Conservation (phyloP, 202 grass and related monocot species). For the Zizania palustris region DNA sequence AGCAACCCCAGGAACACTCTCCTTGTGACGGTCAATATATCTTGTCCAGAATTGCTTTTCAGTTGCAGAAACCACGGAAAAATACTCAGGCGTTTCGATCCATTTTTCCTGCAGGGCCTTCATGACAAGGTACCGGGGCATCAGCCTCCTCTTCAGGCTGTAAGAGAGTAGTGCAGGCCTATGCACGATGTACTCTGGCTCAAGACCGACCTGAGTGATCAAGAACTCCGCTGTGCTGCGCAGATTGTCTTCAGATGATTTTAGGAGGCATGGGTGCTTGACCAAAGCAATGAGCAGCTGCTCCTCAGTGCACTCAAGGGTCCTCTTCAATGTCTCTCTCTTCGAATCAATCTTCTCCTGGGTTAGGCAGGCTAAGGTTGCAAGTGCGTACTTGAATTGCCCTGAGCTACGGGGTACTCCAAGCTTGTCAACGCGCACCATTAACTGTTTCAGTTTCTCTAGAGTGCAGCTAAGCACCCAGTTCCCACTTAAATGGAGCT, state of each 20-base stretch:
- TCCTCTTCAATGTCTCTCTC: constrained; percentile 7
- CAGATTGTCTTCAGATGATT: constrained; percentile 21
- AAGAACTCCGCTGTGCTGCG: constrained; percentile 43
- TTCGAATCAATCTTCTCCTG: constrained; percentile 24
- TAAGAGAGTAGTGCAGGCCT: constrained; percentile 10
- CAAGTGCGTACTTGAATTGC: constrained; percentile 35
- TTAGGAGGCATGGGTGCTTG: constrained; percentile 34
- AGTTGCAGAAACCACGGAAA: neutral
- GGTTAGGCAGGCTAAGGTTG: neutral
- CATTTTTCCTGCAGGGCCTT: constrained; percentile 46
- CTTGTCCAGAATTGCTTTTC: constrained; percentile 24
- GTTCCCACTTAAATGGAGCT: neutral
- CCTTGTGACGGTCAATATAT: constrained; percentile 10
- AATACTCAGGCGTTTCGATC: constrained; percentile 8
- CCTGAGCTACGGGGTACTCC: constrained; percentile 15
- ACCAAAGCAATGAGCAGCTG: constrained; percentile 18
- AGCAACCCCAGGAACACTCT: constrained; percentile 32
- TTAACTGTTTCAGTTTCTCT: neutral
- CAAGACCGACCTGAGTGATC: constrained; percentile 15
- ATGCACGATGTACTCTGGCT: neutral
- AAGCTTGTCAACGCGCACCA: constrained; percentile 33
- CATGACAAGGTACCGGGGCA: constrained; percentile 26
- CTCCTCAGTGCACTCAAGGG: constrained; percentile 43
- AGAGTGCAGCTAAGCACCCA: constrained; percentile 15
- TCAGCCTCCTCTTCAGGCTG: constrained; percentile 28